Base-by-base conservation (phyloP, 257 asterid species). In the Haberlea rhodopensis region DNA sequence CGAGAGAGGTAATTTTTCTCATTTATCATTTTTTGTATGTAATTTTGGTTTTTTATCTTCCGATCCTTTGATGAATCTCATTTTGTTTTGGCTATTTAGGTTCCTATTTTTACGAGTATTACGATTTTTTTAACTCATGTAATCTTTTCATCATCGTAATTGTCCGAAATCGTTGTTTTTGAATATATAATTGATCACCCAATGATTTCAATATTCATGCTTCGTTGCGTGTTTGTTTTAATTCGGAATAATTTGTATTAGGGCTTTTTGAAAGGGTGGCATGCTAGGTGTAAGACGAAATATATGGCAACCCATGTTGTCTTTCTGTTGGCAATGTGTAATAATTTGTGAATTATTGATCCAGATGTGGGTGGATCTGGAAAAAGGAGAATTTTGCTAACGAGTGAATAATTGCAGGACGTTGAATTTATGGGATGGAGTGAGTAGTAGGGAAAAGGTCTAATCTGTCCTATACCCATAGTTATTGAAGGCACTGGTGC, bases 1-100 rank as follows among this genome's bases (percentile, higher is more conserved):
- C 18, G 95, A 87, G 72, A 75, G 95, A 84, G 95, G 91, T 84
- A 67, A 40, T 5, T 31, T 15, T 21, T 31, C 40, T 16, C 9
- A 4, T 1, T 60, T 53, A 6, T 45, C 34, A 16, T 43, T 32
- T 37, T 6, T 6, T 29, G 9, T n/a, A 10, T 3, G 24, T 13
- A 25, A 21, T 53, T 71, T 63, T 4, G 20, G 7, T 23, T 1
- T 45, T 8, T 10, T 53, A 60, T 40, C 18, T 13, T 58, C 34
- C 28, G 51, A 6, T 5, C 21, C 55, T 60, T 60, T 60, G 31
- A 37, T 60, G 45, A 31, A 48, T 61, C 56, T 2, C 6, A 15
- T 58, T 20, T 9, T 5, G 16, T 46, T 43, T 66, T n/a, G 16
- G 64, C 24, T 25, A 8, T 32, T 26, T 1, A 8, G 45, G 11